phyloP scores from a whole-genome alignment of 179 eudicot genomes.

The Carnegiea gigantea region DNA sequence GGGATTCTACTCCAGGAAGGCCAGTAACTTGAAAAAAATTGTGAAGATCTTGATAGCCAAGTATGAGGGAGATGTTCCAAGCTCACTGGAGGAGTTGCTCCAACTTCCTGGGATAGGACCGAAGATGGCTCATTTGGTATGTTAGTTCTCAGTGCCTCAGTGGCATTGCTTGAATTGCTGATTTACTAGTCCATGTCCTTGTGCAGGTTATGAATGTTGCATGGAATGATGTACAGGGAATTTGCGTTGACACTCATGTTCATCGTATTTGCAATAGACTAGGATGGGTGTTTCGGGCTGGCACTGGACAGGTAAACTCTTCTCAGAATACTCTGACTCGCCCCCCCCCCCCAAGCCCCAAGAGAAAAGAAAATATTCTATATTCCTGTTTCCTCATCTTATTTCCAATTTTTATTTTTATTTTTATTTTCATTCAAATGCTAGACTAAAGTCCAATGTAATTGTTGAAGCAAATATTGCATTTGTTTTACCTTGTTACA shows the following conservation, averaged over 20 bases:
- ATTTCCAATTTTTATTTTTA: too few relatives aligned
- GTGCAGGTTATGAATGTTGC: constrained; percentile 83
- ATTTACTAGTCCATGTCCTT: background rate
- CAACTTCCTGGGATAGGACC: constrained; percentile 96
- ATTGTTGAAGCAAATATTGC: too few relatives aligned
- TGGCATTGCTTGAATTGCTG: constrained; percentile 14
- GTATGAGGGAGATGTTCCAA: constrained; percentile 90
- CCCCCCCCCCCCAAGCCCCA: background rate
- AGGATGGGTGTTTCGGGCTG: constrained; percentile 82
- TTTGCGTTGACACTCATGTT: constrained; percentile 97
- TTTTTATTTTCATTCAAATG: too few relatives aligned
- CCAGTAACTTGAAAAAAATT: constrained; percentile 78
- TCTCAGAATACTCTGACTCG: background rate
- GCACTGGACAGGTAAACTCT: constrained; percentile 59
- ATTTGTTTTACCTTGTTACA: too few relatives aligned
- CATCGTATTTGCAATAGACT: constrained; percentile 95
- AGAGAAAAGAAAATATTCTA: too few relatives aligned
- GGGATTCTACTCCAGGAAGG: constrained; percentile 89
- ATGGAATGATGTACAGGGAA: constrained; percentile 94
- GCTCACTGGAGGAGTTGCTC: constrained; percentile 69
- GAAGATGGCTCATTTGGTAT: constrained; percentile 97
- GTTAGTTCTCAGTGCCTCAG: constrained; percentile 5
- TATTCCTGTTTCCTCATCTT: too few relatives aligned
- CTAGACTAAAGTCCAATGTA: too few relatives aligned
- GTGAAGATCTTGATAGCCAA: constrained; percentile 69